Evolutionary conservation across 1,139 yeast genomes (phyloP).

Genomic region (Diutina mesorugosa): DNA sequence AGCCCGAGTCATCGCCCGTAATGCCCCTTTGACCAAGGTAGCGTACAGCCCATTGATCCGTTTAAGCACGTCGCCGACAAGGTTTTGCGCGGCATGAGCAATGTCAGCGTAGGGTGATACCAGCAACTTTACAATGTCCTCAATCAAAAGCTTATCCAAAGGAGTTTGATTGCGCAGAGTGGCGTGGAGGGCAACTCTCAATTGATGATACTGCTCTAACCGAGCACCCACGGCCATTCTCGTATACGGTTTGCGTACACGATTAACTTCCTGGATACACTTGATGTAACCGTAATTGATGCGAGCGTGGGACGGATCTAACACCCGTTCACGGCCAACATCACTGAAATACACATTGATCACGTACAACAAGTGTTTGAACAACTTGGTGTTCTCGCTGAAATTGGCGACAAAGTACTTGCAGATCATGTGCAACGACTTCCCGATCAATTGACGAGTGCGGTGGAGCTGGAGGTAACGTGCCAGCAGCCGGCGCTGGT

Average conservation of each 20-base stretch:
- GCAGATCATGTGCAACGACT: conserved; percentile 48
- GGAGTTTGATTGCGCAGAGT: conserved; percentile 63
- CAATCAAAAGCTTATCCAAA: conserved; percentile 50
- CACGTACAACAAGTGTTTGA: conserved; percentile 53
- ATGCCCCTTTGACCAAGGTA: conserved; percentile 33
- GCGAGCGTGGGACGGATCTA: conserved; percentile 38
- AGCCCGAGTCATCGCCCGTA: conserved; percentile 27
- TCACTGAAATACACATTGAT: conserved; percentile 76
- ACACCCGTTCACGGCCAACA: conserved; percentile 62
- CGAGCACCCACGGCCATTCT: conserved; percentile 69
- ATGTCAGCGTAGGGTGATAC: conserved; percentile 64
- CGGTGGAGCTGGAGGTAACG: conserved; percentile 51
- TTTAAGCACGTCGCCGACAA: conserved; percentile 60
- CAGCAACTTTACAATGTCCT: conserved; percentile 56
- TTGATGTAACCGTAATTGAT: conserved; percentile 23
- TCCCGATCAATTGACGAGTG: conserved; percentile 51
- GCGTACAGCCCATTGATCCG: conserved; percentile 61
- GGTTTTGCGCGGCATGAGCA: conserved; percentile 57
- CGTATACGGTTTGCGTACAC: conserved; percentile 59
- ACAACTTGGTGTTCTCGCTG: conserved; percentile 58
- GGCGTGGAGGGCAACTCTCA: conserved; percentile 62
- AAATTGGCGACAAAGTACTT: conserved; percentile 34
- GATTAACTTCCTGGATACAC: conserved; percentile 27
- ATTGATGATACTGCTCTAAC: conserved; percentile 65
- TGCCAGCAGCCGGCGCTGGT: conserved; percentile 33